Percentiles rank a stretch among this genome's conserved stretches.
Conservation (phyloP, 2,329 filamentous ascomycete genomes). For the Claviceps cyperi region DNA sequence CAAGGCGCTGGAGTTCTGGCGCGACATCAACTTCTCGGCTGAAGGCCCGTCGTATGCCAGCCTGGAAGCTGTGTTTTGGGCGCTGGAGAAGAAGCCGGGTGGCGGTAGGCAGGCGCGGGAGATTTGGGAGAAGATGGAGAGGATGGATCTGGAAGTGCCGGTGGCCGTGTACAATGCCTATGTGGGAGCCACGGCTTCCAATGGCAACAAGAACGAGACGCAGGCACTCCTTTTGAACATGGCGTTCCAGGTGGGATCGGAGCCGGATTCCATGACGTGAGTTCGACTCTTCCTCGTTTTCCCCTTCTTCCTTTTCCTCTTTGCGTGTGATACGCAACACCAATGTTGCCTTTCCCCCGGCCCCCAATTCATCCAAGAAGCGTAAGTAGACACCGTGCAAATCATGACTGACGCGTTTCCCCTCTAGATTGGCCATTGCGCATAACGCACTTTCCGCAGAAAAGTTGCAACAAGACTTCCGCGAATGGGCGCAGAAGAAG, state of each 20-base stretch:
- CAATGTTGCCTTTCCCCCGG: too few species aligned
- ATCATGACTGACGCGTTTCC: neutral
- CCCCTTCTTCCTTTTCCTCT: neutral
- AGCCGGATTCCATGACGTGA: slow-evolving; percentile 58
- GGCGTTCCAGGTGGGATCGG: slow-evolving; percentile 48
- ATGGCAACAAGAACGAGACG: slow-evolving; percentile 55
- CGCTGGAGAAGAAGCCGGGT: slow-evolving; percentile 50
- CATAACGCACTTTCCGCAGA: slow-evolving; percentile 59
- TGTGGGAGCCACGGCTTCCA: slow-evolving; percentile 58
- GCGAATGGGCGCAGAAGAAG: slow-evolving; percentile 55
- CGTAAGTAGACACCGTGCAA: too few species aligned
- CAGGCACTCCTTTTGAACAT: slow-evolving; percentile 52
- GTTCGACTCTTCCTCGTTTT: slow-evolving; percentile 20
- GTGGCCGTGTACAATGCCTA: slow-evolving; percentile 62
- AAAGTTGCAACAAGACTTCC: slow-evolving; percentile 52
- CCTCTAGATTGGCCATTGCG: slow-evolving; percentile 51
- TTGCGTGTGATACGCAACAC: too few species aligned
- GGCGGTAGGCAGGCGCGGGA: slow-evolving; percentile 46
- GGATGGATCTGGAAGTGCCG: slow-evolving; percentile 68
- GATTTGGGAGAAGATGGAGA: slow-evolving; percentile 56
- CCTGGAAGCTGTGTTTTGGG: slow-evolving; percentile 66
- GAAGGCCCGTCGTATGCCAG: slow-evolving; percentile 78
- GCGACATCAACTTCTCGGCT: slow-evolving; percentile 63
- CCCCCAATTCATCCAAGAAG: too few species aligned
- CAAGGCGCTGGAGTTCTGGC: slow-evolving; percentile 66